A percentile compares a stretch with the other conserved stretches of the same genome.
phyloP scores from a whole-genome alignment of 2,329 filamentous ascomycete species.

The Colletotrichum orbiculare region DNA sequence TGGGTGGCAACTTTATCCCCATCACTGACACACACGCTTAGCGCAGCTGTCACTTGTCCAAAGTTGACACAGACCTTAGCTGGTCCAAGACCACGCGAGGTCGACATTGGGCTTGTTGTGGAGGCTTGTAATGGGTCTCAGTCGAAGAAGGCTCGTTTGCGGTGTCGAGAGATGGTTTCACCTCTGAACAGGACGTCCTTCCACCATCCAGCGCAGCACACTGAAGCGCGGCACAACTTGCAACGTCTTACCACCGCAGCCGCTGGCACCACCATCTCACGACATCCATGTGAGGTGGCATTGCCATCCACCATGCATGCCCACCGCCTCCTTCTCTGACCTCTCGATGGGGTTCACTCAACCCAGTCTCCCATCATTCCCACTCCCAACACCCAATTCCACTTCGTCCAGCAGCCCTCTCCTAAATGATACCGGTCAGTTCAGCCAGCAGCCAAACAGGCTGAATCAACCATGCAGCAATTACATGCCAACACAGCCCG shows the following conservation, averaged over 20 bases:
- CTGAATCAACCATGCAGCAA: background rate
- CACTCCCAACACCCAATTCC: background rate
- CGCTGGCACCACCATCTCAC: constrained; percentile 35
- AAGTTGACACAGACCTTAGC: no score
- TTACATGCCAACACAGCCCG: background rate
- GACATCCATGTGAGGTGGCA: constrained; percentile 23
- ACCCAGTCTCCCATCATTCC: background rate
- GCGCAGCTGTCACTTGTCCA: no score
- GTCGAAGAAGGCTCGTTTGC: background rate
- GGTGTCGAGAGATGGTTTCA: constrained; percentile 17
- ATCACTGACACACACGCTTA: no score
- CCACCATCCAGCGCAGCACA: constrained; percentile 1
- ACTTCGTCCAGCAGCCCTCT: background rate
- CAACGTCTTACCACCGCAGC: constrained; percentile 1
- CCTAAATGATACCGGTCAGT: no score
- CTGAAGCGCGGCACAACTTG: no score
- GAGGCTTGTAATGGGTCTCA: no score
- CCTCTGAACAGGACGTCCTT: constrained; percentile 3
- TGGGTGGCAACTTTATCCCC: no score
- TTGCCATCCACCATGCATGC: constrained; percentile 5
- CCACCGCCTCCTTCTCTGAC: constrained; percentile 1
- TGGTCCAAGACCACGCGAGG: no score
- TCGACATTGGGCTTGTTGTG: no score
- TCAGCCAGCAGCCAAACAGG: no score
- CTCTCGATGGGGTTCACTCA: no score